Evolutionary conservation across 2,329 filamentous ascomycete species (phyloP), one percentile per base, ranked within the genome.

Genomic region (Davidsoniella virescens): DNA sequence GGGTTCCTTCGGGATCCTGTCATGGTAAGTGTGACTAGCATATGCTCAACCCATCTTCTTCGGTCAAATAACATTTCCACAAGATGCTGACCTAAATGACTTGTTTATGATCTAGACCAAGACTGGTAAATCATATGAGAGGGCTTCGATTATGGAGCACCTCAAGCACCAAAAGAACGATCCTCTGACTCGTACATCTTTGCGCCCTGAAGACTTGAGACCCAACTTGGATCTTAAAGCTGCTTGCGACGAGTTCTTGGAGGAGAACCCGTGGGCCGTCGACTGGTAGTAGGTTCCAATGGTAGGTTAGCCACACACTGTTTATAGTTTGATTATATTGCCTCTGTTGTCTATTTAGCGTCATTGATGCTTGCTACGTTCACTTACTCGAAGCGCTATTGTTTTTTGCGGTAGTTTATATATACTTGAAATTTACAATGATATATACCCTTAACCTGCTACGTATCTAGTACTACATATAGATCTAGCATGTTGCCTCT

Each of bases 91-190:
- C 37, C 51, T 59, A 51, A 60, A 54, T 36, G 12, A 44, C 23
- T 8, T 33, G 7, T 5, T 33, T 33, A 1, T 33, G 57, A 8
- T 18, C 2, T 20, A 70, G 80, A 90, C 85, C 1, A 87, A 84
- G 59, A 88, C 83, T 1, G 92, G 92, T 10, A 84, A 88, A 56
- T 92, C 84, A 1, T 98, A 94, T 62, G 92, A 96, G 63, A 76
- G 90, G 40, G 73, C 84, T 0, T 84, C 84, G 14, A 82, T 98
- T 54, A 71, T 87, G 60, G 87, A 94, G 64, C 87, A 95, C 61
- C 70, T 98, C 23, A 82, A 83, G 58, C 72, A 83, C 18, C 77
- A 77, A 33, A 72, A 72, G 0, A 83, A 76, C 12, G 92, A 98
- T 62, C 92, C 92, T 0, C 64, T 96, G 36, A 95, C 90, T 0